Base-by-base conservation (phyloP, 73 alveolate genomes). In the Paramecium sonneborni region DNA sequence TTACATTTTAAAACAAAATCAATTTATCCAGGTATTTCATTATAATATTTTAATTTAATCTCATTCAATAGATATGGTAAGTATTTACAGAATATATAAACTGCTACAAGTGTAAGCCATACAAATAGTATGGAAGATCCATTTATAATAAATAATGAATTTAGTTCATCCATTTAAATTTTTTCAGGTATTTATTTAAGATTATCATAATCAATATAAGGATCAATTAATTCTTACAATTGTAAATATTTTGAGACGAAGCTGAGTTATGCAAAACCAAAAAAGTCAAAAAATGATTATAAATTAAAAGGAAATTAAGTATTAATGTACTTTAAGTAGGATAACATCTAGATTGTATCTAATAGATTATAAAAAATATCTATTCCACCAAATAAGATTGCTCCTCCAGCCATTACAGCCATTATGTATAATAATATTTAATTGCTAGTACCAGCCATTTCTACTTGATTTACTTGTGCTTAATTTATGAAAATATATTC, bases 241-340 rank as follows among this genome's bases (percentile, higher is more conserved):
- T 52, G 14, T 15, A 52, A 52, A 5, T 15, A 3, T 7, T 52
- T 52, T 52, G 20, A 52, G 6, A 52, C 18, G 7, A 74, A 74
- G 5, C 34, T 32, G 8, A 74, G 2, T 74, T 74, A 38, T 10
- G 87, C 87, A 74, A 74, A 35, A 14, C 37, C 34, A 35, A 74
- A 74, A 0, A 74, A 10, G 0, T 35, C 30, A 21, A 74, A 35
- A 11, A 32, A 74, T 3, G 5, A 1, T 5, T 74, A 5, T 74
- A 74, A 38, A 74, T 74, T 74, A 15, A 32, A 74, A 9, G 87
- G 87, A 6, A 74, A 37, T 8, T 74, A 9, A 1, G 24, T 74
- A 35, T 74, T 74, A 9, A 74, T n/a, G 21, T 74, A 74, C n/a
- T 74, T 35, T 3, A 74, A 74, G 12, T 74, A 74, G 14, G 87